These are phyloP conservation scores for Geotrichum siamense DNA, from an alignment of 1,139 yeast genomes.

Conservation along the genomic window DNA sequence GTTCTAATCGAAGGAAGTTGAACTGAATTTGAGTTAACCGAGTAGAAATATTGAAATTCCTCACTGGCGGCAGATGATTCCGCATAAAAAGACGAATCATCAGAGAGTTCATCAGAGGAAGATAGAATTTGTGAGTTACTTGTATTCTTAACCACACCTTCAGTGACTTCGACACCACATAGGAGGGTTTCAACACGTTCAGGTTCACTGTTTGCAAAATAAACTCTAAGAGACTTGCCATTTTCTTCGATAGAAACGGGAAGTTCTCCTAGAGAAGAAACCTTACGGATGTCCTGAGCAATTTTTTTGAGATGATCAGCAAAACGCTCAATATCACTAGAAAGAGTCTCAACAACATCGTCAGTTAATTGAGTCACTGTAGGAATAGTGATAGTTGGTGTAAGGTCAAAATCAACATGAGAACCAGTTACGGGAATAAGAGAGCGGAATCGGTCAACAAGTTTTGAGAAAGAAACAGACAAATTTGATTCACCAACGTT, in stretches of 20 bases:
- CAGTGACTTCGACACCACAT: constrained; percentile 31
- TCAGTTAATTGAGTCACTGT: constrained; percentile 27
- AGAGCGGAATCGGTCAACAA: constrained; percentile 13
- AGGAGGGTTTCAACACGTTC: constrained; percentile 30
- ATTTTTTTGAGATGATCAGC: constrained; percentile 25
- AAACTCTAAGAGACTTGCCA: constrained; percentile 31
- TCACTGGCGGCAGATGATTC: constrained; percentile 9
- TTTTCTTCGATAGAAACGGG: constrained; percentile 33
- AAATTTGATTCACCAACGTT: constrained; percentile 4
- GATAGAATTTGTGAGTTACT: constrained; percentile 10
- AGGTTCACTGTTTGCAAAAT: constrained; percentile 35
- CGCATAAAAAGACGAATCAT: constrained; percentile 6
- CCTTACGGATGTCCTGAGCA: constrained; percentile 28
- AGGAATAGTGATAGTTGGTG: constrained; percentile 30
- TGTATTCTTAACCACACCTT: constrained; percentile 26
- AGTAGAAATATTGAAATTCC: constrained; percentile 7
- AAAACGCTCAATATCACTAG: constrained; percentile 26
- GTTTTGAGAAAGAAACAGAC: constrained; percentile 11
- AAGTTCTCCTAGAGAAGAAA: constrained; percentile 34
- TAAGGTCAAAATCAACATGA: constrained; percentile 33
- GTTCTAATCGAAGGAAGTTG: background rate
- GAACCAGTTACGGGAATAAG: constrained; percentile 18
- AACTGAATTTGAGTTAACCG: background rate
- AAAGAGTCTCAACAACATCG: constrained; percentile 21
- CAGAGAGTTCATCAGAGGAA: constrained; percentile 12